phyloP scores from a whole-genome alignment of 75 land plant genomes.

The Sequoiadendron giganteum region DNA sequence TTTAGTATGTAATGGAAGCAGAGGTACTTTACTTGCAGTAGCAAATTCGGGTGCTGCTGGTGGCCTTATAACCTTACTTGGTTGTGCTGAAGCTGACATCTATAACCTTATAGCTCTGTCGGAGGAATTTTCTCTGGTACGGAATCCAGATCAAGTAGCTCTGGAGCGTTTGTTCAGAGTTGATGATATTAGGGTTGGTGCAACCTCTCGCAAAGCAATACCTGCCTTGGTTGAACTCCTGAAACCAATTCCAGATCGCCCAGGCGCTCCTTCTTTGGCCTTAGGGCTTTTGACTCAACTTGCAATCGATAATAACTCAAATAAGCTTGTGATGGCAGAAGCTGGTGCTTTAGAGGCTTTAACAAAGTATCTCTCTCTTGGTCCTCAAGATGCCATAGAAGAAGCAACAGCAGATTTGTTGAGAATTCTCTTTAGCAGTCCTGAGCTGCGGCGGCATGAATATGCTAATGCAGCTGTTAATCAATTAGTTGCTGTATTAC shows the following conservation, averaged over 20 bases:
- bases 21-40: constrained; percentile 91
- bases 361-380: constrained; percentile 91
- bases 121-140: constrained; percentile 73
- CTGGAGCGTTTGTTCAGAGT: constrained; percentile 92
- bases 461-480: constrained; percentile 82
- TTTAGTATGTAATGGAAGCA: constrained; percentile 95
- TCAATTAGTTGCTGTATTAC: constrained; percentile 91
- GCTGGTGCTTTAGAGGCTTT: constrained; percentile 90
- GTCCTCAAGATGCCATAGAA: constrained; percentile 94
- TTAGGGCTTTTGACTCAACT: constrained; percentile 81
- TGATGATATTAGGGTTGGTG: constrained; percentile 89
- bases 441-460: constrained; percentile 89
- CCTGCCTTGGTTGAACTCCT: constrained; percentile 90
- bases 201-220: constrained; percentile 95
- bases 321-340: constrained; percentile 90
- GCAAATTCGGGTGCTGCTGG: constrained; percentile 93
- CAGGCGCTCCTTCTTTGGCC: constrained; percentile 94
- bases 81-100: constrained; percentile 87
- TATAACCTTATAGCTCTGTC: constrained; percentile 68
- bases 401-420: constrained; percentile 89
- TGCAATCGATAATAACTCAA: constrained; percentile 74
- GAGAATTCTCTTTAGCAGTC: constrained; percentile 70
- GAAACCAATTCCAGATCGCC: constrained; percentile 94
- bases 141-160: constrained; percentile 85
- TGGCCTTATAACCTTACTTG: constrained; percentile 88